Base-by-base conservation (phyloP, 108 stramenopile species). In the Seminavis robusta region DNA sequence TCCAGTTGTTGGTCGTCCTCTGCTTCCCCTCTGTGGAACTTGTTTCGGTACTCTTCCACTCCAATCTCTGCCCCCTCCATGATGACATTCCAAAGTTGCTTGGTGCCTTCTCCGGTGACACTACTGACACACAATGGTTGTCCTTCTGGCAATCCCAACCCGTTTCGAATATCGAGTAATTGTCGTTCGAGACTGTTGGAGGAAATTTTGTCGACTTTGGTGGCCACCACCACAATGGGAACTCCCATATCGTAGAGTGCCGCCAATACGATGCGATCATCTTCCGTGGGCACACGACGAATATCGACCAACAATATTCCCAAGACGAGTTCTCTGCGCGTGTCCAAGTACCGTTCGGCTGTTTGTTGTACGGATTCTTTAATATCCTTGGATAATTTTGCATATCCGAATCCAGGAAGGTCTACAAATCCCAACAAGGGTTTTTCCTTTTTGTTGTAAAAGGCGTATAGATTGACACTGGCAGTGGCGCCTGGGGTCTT, bases 401-500 rank as follows among this genome's bases (percentile, higher is more conserved):
- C 96, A 76, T 93, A 97, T 20, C 96, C 96, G 65, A 95, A 97
- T 2, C 95, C 95, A n/a, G 96, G 96, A 8, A 97, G 63, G 54
- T 97, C 96, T 21, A 82, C 90, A 54, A 95, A 87, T 44, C 87
- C 91, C 52, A 92, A 54, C 17, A 87, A 41, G 1, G 48, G 41
- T 54, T 45, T 64, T 16, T 29, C 19, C 28, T 63, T 59, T 29
- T 15, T 30, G n/a, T 52, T 24, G 50, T 41, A 52, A 57, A 33
- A 84, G 59, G 19, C 77, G 57, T 92, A 92, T 32, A 92, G 49
- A 53, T 92, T 92, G 13, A 92, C 90, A 23, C 68, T 56, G 4
- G 90, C 90, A 8, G 90, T 92, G 1, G 90, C 90, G 23, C 90
- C 90, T 3, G 90, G 90, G 25, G 90, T 91, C 46, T 92, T 92